Base-by-base conservation (phyloP, 352 stramenopile genomes). In the Phytophthora agathidicida region DNA sequence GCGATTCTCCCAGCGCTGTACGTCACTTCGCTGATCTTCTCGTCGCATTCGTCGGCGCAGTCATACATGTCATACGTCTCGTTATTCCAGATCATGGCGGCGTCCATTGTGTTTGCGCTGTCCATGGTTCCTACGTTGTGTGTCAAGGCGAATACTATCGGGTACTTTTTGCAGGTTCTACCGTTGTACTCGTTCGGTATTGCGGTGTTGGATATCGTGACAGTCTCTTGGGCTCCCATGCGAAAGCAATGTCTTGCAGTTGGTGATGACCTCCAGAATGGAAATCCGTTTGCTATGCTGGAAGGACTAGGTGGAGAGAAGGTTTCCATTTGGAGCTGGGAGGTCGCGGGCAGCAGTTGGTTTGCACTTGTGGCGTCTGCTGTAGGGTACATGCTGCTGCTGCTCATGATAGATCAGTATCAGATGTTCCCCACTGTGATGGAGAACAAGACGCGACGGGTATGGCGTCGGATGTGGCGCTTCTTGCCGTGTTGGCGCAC, bases 351-450 rank as follows among this genome's bases (percentile, higher is more conserved):
- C 13, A 69, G 66, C 27, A 60, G 54, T 22, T 77, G 83, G 27
- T 64, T 61, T 26, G 73, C 74, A 8, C 57, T 93, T 16, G 38
- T 71, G 13, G 37, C 37, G 6, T 82, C 73, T n/a, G 72, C 68
- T 16, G 14, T 82, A 7, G 14, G 65, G 10, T 94, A 89, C 54
- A 75, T 67, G 43, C 6, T 74, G 0, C n/a, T 93, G 14, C 43
- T 94, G 13, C 32, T 94, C 2, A 36, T 61, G 1, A 60, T 90
- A 8, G 85, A 94, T 63, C 61, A 78, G 37, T 64, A 72, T 16
- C 77, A 88, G 65, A 91, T 88, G 73, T 93, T 92, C 49, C 78
- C 85, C 9, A 88, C 83, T 4, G 58, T 88, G 7, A 54, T 79
- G 3, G 44, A 75, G 17, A 58, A 83, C 50, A 64, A 63, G 14